phyloP scores from a whole-genome alignment of 331 rosid genomes.

The Rhamnella rubrinervis region DNA sequence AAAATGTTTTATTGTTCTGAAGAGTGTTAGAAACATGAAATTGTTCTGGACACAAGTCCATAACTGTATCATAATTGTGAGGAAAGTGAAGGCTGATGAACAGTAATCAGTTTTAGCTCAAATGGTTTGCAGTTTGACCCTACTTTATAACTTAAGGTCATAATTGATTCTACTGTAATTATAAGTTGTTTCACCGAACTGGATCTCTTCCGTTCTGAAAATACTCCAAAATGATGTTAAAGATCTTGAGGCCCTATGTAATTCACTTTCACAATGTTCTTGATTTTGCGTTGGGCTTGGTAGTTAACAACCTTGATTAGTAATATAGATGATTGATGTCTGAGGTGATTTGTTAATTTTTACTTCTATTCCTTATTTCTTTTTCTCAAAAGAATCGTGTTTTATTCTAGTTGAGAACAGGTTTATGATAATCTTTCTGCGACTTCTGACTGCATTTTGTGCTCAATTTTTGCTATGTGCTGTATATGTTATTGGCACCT shows the following conservation, averaged over 20 bases:
- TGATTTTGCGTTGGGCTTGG: too few species aligned
- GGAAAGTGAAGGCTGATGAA: neutral
- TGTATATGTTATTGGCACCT: neutral
- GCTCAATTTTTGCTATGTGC: neutral
- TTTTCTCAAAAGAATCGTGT: constrained; percentile 1
- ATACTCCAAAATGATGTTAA: neutral
- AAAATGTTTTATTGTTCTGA: neutral
- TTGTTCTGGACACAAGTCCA: neutral
- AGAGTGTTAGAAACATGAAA: neutral
- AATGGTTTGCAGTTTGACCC: neutral
- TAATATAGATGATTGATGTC: neutral
- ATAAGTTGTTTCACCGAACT: neutral
- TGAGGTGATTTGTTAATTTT: neutral
- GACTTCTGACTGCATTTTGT: neutral
- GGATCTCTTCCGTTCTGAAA: neutral
- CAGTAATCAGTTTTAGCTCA: neutral
- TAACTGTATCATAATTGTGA: constrained; percentile 1
- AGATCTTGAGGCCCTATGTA: neutral
- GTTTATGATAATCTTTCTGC: neutral
- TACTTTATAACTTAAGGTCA: neutral
- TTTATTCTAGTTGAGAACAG: neutral
- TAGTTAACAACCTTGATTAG: neutral
- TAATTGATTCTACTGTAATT: neutral
- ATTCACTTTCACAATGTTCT: too few species aligned
- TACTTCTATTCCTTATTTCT: neutral